Percentiles rank a stretch among this genome's conserved stretches.
Conservation (phyloP, 2,329 filamentous ascomycete species). For the Cercospora berteroae region DNA sequence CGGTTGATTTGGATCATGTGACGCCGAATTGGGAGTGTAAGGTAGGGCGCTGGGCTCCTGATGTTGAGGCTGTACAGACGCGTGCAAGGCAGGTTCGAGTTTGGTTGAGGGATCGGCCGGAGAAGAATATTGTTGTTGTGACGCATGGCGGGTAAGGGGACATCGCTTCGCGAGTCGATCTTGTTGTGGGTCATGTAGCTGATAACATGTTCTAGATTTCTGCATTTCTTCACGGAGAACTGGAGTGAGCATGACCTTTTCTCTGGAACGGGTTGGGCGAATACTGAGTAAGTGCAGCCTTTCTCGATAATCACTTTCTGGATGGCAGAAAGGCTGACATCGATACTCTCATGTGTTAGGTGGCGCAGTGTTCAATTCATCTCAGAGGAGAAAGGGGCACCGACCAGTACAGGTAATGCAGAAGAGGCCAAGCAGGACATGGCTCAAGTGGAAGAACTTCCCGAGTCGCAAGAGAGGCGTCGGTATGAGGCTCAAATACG, state of each 20-base stretch:
- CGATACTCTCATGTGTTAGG: background rate
- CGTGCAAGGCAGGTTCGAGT: slow-evolving; percentile 61
- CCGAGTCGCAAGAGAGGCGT: slow-evolving; percentile 10
- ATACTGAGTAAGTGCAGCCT: slow-evolving; percentile 58
- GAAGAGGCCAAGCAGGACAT: slow-evolving; percentile 38
- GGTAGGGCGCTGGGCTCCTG: slow-evolving; percentile 47
- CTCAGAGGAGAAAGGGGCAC: background rate
- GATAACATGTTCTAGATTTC: slow-evolving; percentile 53
- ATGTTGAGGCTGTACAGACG: slow-evolving; percentile 54
- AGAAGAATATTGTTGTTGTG: slow-evolving; percentile 72
- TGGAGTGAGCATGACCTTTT: slow-evolving; percentile 61
- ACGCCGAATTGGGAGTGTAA: slow-evolving; percentile 70
- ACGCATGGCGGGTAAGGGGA: slow-evolving; percentile 60
- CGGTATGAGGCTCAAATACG: background rate
- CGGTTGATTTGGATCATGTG: slow-evolving; percentile 64
- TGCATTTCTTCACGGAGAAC: slow-evolving; percentile 83
- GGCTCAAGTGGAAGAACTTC: slow-evolving; percentile 36
- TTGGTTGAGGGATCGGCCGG: slow-evolving; percentile 53
- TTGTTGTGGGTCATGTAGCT: background rate
- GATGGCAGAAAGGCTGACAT: background rate
- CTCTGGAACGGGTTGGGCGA: slow-evolving; percentile 67
- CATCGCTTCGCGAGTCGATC: background rate
- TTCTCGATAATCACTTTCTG: background rate
- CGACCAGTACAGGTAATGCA: background rate
- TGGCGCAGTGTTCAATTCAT: slow-evolving; percentile 63